phyloP scores from a whole-genome alignment of 768 basidiomycete species.

The Hydnomerulius pinastri region DNA sequence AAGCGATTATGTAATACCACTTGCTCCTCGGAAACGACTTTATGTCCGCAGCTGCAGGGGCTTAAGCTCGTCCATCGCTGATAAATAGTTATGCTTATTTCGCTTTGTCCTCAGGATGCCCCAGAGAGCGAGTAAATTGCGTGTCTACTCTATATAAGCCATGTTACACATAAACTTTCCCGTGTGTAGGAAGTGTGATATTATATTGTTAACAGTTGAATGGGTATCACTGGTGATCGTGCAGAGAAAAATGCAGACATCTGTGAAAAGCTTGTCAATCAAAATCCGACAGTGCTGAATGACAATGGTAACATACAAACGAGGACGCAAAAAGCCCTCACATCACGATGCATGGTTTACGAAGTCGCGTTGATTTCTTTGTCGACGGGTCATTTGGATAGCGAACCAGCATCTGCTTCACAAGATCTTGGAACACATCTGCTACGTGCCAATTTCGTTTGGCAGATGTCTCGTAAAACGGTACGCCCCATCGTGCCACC shows the following conservation, averaged over 20 bases:
- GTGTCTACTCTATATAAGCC: neutral
- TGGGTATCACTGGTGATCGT: neutral
- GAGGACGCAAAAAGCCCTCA: slow-evolving; percentile 21
- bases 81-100: too few relatives aligned
- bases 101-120: too few relatives aligned
- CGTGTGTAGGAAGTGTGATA: neutral
- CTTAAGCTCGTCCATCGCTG: too few relatives aligned
- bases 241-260: neutral
- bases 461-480: slow-evolving; percentile 86
- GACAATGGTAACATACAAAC: neutral
- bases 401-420: slow-evolving; percentile 69
- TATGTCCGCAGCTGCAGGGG: too few relatives aligned
- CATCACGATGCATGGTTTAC: slow-evolving; percentile 40
- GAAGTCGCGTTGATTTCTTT: slow-evolving; percentile 30
- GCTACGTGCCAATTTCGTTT: slow-evolving; percentile 80
- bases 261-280: neutral
- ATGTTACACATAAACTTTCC: neutral
- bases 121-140: neutral
- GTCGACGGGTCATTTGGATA: slow-evolving; percentile 52
- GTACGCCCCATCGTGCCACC: slow-evolving; percentile 66
- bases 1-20: neutral
- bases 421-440: slow-evolving; percentile 77
- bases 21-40: too few relatives aligned
- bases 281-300: slow-evolving; percentile 1
- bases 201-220: neutral